These are phyloP conservation scores for Mycena maculata DNA, from an alignment of 768 basidiomycete species.

Conservation along the genomic window DNA sequence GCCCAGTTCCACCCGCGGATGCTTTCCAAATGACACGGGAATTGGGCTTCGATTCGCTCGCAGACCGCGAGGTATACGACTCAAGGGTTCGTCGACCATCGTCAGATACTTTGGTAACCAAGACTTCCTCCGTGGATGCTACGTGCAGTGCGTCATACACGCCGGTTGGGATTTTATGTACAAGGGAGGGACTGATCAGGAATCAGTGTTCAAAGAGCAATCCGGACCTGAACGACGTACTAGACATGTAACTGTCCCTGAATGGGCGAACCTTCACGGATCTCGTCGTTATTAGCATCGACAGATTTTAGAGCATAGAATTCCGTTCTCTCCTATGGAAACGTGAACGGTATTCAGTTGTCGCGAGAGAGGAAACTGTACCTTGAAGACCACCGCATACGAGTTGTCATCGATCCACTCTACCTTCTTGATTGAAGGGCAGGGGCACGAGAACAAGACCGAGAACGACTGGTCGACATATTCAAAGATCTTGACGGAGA, in stretches of 20 bases:
- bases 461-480: conserved; percentile 45
- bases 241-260: conserved; percentile 12
- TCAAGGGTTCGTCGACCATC: conserved; percentile 33
- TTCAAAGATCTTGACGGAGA: conserved; percentile 51
- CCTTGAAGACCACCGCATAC: conserved; percentile 56
- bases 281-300: conserved; percentile 50
- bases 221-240: conserved; percentile 17
- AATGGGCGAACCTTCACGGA: conserved; percentile 6
- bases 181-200: conserved; percentile 27
- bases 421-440: conserved; percentile 44
- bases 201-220: background rate
- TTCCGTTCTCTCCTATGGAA: conserved; percentile 54
- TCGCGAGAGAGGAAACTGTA: conserved; percentile 27
- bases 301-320: conserved; percentile 48
- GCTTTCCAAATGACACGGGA: conserved; percentile 20
- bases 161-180: conserved; percentile 38
- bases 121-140: conserved; percentile 36
- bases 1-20: background rate
- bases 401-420: conserved; percentile 53
- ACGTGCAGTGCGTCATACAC: conserved; percentile 40
- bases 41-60: background rate
- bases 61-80: conserved; percentile 10
- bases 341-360: background rate
- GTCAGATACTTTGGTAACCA: conserved; percentile 31
- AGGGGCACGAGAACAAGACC: conserved; percentile 42